Base-by-base conservation (phyloP, 2,329 filamentous ascomycete genomes). In the Rhexocercosporidium sp. region DNA sequence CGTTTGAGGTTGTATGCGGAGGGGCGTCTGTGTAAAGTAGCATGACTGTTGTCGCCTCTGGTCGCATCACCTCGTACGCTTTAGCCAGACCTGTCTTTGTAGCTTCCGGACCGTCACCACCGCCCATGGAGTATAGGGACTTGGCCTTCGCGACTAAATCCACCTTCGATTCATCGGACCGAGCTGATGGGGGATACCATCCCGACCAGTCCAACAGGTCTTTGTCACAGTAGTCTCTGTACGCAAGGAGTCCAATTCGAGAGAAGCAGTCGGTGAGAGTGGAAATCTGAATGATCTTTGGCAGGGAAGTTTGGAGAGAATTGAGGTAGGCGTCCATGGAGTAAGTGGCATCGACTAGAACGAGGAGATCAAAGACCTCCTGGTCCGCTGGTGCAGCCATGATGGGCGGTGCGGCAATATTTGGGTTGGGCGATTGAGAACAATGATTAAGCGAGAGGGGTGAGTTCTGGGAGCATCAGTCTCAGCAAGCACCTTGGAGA, bases 21-120 rank as follows among this genome's bases (percentile, higher is more conserved):
- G 70, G 65, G 6, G 70, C 69, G 56, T 71, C 69, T 0, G 69
- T 69, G 39, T 70, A 72, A 14, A 69, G 59, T 5, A 72, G 59
- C 27, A 72, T 65, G 18, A 70, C 54, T 8, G 70, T 72, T 12
- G 63, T 70, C 3, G 70, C 69, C 11, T 72, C 68, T 6, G 51
- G 39, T 29, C 70, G 62, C 67, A 71, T 69, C 6, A 71, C 18
- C 12, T 72, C 67, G n/a, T 71, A 72, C 16, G 69, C 67, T 59
- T 65, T 64, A 14, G 69, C 70, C 7, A 72, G 31, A 4, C 69
- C 70, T 6, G 70, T 72, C 44, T 72, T 72, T 1, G 62, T 71
- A 16, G 70, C 70, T 49, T 72, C 70, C 25, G 70, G 69, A 12
- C 66, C 60, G 44, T 71, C 69, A 0, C 67, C 67, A 5, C 67